Evolutionary conservation across 495 filamentous ascomycete species (phyloP).

Genomic region (Terfezia claveryi): DNA sequence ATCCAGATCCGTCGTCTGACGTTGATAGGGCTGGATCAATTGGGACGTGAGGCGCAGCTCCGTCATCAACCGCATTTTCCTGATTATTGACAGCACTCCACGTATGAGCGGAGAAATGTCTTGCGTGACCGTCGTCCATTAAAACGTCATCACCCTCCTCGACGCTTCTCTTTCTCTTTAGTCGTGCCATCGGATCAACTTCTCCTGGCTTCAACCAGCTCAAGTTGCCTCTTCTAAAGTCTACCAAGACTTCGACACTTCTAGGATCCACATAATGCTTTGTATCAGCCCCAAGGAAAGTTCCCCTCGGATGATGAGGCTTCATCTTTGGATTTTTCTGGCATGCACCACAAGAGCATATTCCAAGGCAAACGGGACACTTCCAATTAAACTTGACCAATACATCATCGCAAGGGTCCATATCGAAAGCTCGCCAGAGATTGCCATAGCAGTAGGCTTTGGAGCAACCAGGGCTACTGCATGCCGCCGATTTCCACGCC

Average conservation of each 20-base stretch:
- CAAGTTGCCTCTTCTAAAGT: constrained; percentile 65
- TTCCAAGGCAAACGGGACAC: constrained; percentile 63
- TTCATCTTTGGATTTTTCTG: constrained; percentile 32
- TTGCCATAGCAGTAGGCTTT: constrained; percentile 69
- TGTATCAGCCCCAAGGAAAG: constrained; percentile 73
- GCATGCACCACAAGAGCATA: constrained; percentile 69
- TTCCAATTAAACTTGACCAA: constrained; percentile 60
- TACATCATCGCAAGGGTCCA: constrained; percentile 34
- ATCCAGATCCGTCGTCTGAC: background rate
- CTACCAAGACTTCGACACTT: constrained; percentile 66
- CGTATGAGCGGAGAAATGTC: background rate
- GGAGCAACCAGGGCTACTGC: constrained; percentile 37
- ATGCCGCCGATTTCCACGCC: constrained; percentile 59
- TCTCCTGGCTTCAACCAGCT: constrained; percentile 43
- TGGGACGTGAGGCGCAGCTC: background rate
- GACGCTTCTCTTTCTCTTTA: constrained; percentile 1
- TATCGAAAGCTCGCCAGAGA: constrained; percentile 71
- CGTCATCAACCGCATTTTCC: background rate
- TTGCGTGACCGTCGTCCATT: background rate
- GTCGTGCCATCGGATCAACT: background rate
- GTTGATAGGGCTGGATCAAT: background rate
- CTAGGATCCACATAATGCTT: constrained; percentile 67
- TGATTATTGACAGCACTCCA: background rate
- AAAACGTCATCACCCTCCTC: background rate
- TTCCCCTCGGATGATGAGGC: constrained; percentile 65